phyloP scores from a whole-genome alignment of 2,329 filamentous ascomycete species.

The Myrmaecium sp. region DNA sequence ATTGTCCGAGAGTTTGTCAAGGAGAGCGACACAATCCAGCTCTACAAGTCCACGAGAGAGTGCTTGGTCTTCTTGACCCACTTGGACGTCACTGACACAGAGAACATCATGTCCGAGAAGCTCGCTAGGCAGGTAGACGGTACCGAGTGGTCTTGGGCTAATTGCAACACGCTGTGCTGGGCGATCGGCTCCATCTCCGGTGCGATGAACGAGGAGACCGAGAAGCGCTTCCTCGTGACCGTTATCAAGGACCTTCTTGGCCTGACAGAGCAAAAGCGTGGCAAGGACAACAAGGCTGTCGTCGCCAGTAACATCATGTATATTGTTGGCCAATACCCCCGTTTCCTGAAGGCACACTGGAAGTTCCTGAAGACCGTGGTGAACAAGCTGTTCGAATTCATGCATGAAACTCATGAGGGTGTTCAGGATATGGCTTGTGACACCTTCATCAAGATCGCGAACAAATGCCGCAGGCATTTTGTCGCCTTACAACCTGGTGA shows the following conservation, averaged over 20 bases:
- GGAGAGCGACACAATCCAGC: slow-evolving; percentile 95
- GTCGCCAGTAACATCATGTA: slow-evolving; percentile 99
- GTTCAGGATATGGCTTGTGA: slow-evolving; percentile 99
- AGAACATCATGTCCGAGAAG: slow-evolving; percentile 99
- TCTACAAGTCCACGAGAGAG: slow-evolving; percentile 97
- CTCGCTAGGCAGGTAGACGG: slow-evolving; percentile 88
- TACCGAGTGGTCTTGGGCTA: slow-evolving; percentile 96
- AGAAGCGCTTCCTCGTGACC: slow-evolving; percentile 94
- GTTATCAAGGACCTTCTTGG: slow-evolving; percentile 97
- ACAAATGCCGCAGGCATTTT: slow-evolving; percentile 94
- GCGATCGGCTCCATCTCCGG: slow-evolving; percentile 96
- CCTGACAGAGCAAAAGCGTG: slow-evolving; percentile 96
- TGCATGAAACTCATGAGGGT: slow-evolving; percentile 98
- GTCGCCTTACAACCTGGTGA: slow-evolving; percentile 91
- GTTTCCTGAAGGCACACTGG: slow-evolving; percentile 98
- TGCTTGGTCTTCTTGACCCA: slow-evolving; percentile 95
- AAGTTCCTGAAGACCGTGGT: slow-evolving; percentile 99
- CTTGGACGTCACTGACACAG: slow-evolving; percentile 90
- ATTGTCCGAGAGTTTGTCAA: slow-evolving; percentile 99
- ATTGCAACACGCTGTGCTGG: slow-evolving; percentile 99
- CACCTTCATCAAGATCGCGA: slow-evolving; percentile 98
- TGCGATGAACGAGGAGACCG: slow-evolving; percentile 98
- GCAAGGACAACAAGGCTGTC: slow-evolving; percentile 98
- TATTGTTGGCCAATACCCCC: slow-evolving; percentile 95
- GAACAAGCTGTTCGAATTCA: slow-evolving; percentile 99